Evolutionary conservation across 768 basidiomycete genomes (phyloP), one percentile per base, ranked within the genome.

Genomic region (Phanerodontia chrysosporium): DNA sequence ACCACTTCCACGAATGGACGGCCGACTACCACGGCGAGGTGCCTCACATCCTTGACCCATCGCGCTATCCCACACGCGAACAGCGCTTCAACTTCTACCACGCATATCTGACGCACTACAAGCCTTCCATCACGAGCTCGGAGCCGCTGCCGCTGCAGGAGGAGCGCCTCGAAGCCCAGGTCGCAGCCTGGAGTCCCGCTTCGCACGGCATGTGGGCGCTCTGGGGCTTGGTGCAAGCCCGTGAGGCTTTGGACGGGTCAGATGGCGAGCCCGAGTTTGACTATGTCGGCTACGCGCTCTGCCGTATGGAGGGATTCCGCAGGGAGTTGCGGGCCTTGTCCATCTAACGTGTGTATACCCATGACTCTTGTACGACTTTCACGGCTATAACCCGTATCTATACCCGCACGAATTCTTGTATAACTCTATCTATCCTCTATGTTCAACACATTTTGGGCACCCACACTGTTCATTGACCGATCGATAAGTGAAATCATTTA

Each of bases 1-100:
- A 96, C 72, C 94, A 96, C 72, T 97, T 95, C 75, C 89, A 92
- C 69, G 97, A 98, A 74, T 98, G 97, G 96, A 92, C 91, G 21
- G 88, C 92, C 16, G 81, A 97, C 73, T 98, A 98, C 72, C 88
- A 91, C 69, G 79, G 78, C 36, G 67, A 80, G 4, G 80, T 77
- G 0, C 90, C 92, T 9, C 88, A 92, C 68, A 58, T 87, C 53
- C 83, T 91, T 45, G 74, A 85, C 62, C 70, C 74, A 51, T 74
- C 80, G 14, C 78, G 75, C 27, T 97, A 96, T 73, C 97, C 97
- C 12, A 84, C 85, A 3, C 63, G 64, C 24, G 76, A 79, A 28
- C 81, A 98, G 70, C 87, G 93, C 22, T 77, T 80, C 58, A 90
- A 91, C 69, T 98, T 97, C 72, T 95, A 95, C 70, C 70, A 73